phyloP scores from a whole-genome alignment of 805 yeast species.

The Starmerella potacharoeniae region DNA sequence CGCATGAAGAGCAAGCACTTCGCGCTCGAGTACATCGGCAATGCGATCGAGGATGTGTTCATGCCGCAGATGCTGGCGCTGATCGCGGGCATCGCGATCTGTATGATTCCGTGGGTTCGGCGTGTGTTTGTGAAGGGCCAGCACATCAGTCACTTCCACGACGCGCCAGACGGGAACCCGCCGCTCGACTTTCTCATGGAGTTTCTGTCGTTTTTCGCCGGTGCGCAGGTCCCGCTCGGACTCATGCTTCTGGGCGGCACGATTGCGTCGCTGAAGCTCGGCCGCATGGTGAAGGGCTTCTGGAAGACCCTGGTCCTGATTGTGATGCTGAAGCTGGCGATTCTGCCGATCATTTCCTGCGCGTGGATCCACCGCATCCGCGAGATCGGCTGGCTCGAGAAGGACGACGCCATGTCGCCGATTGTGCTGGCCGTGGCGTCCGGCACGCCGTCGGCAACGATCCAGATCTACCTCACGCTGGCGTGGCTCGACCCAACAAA shows the following conservation, averaged over 20 bases:
- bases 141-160: conserved; percentile 38
- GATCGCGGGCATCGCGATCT: conserved; percentile 49
- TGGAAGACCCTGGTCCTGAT: conserved; percentile 48
- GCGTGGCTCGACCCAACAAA: conserved; percentile 44
- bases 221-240: conserved; percentile 83
- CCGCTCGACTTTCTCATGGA: conserved; percentile 81
- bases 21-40: conserved; percentile 26
- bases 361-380: conserved; percentile 52
- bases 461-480: conserved; percentile 80
- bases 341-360: conserved; percentile 72
- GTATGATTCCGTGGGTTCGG: conserved; percentile 81
- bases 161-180: conserved; percentile 79
- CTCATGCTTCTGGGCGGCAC: conserved; percentile 76
- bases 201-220: conserved; percentile 64
- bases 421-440: conserved; percentile 65
- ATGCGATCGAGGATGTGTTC: conserved; percentile 32
- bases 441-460: conserved; percentile 80
- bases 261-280: conserved; percentile 58
- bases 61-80: conserved; percentile 67
- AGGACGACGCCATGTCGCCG: conserved; percentile 45
- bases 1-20: conserved; percentile 12
- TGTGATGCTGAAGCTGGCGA: conserved; percentile 45
- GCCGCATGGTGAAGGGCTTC: conserved; percentile 54
- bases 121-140: conserved; percentile 46
- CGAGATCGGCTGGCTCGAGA: conserved; percentile 51